Percentiles rank a stretch among this genome's conserved stretches.
Conservation (phyloP, 495 filamentous ascomycete species). For the Talaromyces proteolyticus region DNA sequence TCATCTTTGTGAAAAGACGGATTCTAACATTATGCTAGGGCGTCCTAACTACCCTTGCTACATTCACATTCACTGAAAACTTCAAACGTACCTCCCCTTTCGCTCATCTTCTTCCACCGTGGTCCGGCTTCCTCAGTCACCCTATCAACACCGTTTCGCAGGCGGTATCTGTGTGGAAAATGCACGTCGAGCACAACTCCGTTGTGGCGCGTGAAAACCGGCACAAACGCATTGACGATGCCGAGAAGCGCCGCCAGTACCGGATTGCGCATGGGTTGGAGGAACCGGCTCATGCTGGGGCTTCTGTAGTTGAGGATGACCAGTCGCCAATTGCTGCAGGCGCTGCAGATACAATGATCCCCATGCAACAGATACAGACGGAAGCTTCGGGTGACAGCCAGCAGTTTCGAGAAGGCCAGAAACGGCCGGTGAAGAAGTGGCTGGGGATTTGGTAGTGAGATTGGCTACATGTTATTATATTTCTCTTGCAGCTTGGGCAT, state of each 20-base stretch:
- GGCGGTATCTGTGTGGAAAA: slow-evolving; percentile 58
- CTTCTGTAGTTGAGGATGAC: slow-evolving; percentile 17
- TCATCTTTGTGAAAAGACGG: neutral
- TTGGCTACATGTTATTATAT: no score
- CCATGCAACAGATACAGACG: neutral
- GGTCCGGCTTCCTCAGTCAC: slow-evolving; percentile 50
- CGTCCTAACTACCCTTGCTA: slow-evolving; percentile 60
- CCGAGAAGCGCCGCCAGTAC: slow-evolving; percentile 70
- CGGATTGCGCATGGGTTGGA: slow-evolving; percentile 77
- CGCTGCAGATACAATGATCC: neutral
- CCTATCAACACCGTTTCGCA: slow-evolving; percentile 54
- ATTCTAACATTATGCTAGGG: slow-evolving; percentile 34
- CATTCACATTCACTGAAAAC: slow-evolving; percentile 61
- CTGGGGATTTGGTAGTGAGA: slow-evolving; percentile 52
- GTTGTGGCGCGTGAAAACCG: slow-evolving; percentile 60
- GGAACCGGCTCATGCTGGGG: slow-evolving; percentile 24
- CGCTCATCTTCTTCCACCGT: slow-evolving; percentile 62
- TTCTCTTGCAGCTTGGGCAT: no score
- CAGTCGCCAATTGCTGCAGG: slow-evolving; percentile 25
- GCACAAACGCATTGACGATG: slow-evolving; percentile 64
- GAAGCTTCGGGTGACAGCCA: slow-evolving; percentile 14
- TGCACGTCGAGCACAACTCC: slow-evolving; percentile 61
- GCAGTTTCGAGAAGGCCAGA: slow-evolving; percentile 40
- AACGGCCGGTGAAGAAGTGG: slow-evolving; percentile 54
- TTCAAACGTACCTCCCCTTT: slow-evolving; percentile 68